Evolutionary conservation across 2,329 filamentous ascomycete species (phyloP), one percentile per base, ranked within the genome.

Genomic region (Phyllosticta ampelicida): DNA sequence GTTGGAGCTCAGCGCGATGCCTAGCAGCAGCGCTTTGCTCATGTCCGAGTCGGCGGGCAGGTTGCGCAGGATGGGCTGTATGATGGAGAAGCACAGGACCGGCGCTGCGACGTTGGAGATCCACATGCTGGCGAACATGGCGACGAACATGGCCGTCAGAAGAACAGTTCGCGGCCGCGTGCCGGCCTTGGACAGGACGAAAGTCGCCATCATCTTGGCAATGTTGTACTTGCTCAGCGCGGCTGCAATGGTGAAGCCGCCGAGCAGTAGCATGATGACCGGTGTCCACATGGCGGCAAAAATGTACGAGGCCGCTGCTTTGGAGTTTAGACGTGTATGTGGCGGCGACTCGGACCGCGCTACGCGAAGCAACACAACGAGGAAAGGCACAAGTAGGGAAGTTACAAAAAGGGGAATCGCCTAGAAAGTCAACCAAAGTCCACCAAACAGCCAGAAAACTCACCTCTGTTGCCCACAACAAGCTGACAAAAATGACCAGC

Each of bases 241-340:
- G 0, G 94, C 94, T 9, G 94, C 94, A 56, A 99, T 86, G 1
- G 94, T 96, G 68, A 99, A 99, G 29, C 94, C 94, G 64, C 94
- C 94, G 0, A 99, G 84, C 20, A 99, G 79, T 16, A 99, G 83
- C 94, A 99, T 97, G 65, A 99, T 99, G 58, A 99, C 94, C 0
- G 94, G 92, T 3, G 92, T 96, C 94, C 94, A 99, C 94, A 99
- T 99, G 23, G 94, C 86, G 4, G 90, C 80, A 66, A 99, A 97
- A 60, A 96, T 87, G 66, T 87, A 92, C 26, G 82, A 78, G 0
- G 92, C 89, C 0, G 94, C 91, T 50, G 84, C 80, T 70, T 91
- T 91, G 2, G 90, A 83, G n/a, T 81, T 80, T 6, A 99, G 79
- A 20, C 92, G 83, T 51, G 77, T 74, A 61, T 89, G 79, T 0